Conservation (phyloP, 2,329 filamentous ascomycete species). For the Colletotrichum coccodes region DNA sequence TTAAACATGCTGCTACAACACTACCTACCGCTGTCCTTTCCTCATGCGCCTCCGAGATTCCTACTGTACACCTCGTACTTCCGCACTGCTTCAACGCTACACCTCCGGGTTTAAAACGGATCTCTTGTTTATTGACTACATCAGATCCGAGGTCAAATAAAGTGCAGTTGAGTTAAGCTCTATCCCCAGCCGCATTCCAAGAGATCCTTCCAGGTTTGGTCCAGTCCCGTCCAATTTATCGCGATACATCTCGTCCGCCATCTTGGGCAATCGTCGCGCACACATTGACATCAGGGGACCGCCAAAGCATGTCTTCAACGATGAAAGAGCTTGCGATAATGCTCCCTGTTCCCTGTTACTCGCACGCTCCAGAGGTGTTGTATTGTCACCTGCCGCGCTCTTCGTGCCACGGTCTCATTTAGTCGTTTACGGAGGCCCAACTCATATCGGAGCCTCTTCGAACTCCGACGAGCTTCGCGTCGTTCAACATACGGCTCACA, state of each 20-base stretch:
- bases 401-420: too few species aligned
- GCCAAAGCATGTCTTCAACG: not conserved
- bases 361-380: too few species aligned
- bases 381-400: too few species aligned
- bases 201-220: not conserved
- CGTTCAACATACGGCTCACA: not conserved
- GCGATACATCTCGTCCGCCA: not conserved
- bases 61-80: not conserved
- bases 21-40: not conserved
- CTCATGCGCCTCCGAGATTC: not conserved
- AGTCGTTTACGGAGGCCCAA: not conserved
- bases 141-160: not conserved
- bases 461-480: not conserved
- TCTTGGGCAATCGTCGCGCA: not conserved
- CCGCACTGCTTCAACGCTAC: not conserved
- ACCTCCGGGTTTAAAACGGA: not conserved
- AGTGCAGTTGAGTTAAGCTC: not conserved
- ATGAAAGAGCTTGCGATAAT: not conserved
- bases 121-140: not conserved
- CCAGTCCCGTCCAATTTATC: constrained; percentile 3
- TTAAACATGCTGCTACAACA: not conserved
- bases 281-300: not conserved
- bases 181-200: not conserved
- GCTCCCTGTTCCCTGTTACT: constrained; percentile 2
- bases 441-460: not conserved